Percentiles rank a stretch among this genome's conserved stretches.
Conservation (phyloP, 768 basidiomycete genomes). For the Pisolithus albus region DNA sequence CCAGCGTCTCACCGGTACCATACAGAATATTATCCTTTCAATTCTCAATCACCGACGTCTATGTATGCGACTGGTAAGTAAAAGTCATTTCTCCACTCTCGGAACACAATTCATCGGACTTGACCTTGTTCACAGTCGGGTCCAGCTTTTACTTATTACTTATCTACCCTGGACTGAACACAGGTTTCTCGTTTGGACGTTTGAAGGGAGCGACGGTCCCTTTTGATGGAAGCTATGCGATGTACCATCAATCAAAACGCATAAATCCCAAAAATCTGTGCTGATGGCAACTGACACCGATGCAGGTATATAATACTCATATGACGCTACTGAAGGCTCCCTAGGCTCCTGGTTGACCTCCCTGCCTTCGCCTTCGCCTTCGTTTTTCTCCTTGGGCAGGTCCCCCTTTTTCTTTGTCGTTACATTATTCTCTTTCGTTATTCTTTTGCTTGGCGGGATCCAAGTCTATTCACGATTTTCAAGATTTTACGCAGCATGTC, state of each 20-base stretch:
- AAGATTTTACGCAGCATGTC: slow-evolving; percentile 6
- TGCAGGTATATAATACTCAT: neutral
- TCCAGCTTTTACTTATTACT: no score
- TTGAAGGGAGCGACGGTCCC: no score
- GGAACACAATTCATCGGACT: no score
- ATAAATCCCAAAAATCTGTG: neutral
- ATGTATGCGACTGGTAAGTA: no score
- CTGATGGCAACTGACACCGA: neutral
- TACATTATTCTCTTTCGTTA: neutral
- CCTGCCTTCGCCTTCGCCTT: slow-evolving; percentile 4
- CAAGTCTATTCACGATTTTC: neutral
- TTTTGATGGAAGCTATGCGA: neutral
- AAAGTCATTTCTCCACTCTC: no score
- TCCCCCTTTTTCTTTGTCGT: slow-evolving; percentile 5
- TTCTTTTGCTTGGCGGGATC: slow-evolving; percentile 4
- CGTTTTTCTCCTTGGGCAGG: slow-evolving; percentile 14
- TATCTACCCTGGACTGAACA: no score
- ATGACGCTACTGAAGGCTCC: neutral
- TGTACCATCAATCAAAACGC: neutral
- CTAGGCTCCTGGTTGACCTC: slow-evolving; percentile 21
- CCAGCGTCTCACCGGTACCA: no score
- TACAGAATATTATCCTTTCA: no score
- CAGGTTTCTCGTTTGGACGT: no score
- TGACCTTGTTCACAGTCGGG: no score
- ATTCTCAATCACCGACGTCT: no score